Evolutionary conservation across 1,139 yeast species (phyloP).

Genomic region (Candida anutae): DNA sequence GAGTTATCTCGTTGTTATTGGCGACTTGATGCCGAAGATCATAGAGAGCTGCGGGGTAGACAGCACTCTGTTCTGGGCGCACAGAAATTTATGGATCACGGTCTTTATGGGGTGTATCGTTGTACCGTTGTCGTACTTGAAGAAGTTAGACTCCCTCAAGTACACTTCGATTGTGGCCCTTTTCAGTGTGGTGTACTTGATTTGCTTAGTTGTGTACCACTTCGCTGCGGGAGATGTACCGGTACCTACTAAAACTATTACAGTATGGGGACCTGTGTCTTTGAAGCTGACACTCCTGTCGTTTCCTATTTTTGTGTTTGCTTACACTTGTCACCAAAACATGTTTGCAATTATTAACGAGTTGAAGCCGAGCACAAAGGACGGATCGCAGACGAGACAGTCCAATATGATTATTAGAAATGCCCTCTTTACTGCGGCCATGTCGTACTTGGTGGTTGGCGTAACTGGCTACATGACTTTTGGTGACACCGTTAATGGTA

Average conservation of each 20-base stretch:
- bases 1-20: slow-evolving; percentile 80
- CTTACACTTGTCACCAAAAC: slow-evolving; percentile 92
- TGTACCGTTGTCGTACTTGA: slow-evolving; percentile 64
- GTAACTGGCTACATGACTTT: slow-evolving; percentile 79
- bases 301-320: slow-evolving; percentile 87
- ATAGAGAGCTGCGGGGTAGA: slow-evolving; percentile 32
- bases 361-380: slow-evolving; percentile 20
- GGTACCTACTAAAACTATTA: slow-evolving; percentile 14
- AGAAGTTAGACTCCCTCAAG: slow-evolving; percentile 74
- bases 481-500: slow-evolving; percentile 65
- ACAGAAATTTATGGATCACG: slow-evolving; percentile 65
- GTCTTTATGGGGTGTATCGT: slow-evolving; percentile 53
- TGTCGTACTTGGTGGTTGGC: slow-evolving; percentile 66
- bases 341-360: slow-evolving; percentile 89
- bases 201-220: slow-evolving; percentile 64
- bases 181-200: slow-evolving; percentile 69
- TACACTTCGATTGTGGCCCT: slow-evolving; percentile 84
- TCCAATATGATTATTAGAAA: slow-evolving; percentile 47
- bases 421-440: slow-evolving; percentile 54
- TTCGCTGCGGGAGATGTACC: slow-evolving; percentile 37
- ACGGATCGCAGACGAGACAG: slow-evolving; percentile 44
- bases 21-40: slow-evolving; percentile 83
- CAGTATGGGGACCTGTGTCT: slow-evolving; percentile 32
- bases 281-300: slow-evolving; percentile 35
- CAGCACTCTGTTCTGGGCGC: slow-evolving; percentile 19